Evolutionary conservation across 2,329 filamentous ascomycete genomes (phyloP).

Genomic region (Fusarium phyllophilum): DNA sequence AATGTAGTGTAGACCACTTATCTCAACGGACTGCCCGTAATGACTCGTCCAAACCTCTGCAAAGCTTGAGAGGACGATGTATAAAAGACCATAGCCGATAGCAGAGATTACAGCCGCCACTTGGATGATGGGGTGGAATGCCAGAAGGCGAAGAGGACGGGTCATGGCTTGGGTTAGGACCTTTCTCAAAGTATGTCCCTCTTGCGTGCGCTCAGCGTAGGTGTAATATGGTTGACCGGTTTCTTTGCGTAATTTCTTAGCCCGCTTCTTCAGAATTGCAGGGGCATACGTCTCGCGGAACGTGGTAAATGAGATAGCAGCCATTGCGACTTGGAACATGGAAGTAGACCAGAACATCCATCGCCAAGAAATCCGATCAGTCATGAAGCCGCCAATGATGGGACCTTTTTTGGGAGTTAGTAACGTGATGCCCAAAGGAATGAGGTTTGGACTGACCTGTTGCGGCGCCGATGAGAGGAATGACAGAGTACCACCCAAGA

Average conservation of each 20-base stretch:
- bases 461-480: slow-evolving; percentile 53
- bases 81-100: slow-evolving; percentile 70
- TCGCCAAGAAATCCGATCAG: slow-evolving; percentile 51
- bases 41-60: slow-evolving; percentile 64
- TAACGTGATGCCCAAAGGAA: accelerated
- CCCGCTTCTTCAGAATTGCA: slow-evolving; percentile 49
- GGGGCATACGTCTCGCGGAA: slow-evolving; percentile 54
- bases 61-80: slow-evolving; percentile 71
- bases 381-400: slow-evolving; percentile 54
- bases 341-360: slow-evolving; percentile 60
- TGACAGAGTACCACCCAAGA: slow-evolving; percentile 50
- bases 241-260: slow-evolving; percentile 46
- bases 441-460: slow-evolving; percentile 41
- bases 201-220: slow-evolving; percentile 51
- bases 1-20: slow-evolving; percentile 72
- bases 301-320: slow-evolving; percentile 45
- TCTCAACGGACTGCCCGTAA: slow-evolving; percentile 66
- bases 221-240: slow-evolving; percentile 49
- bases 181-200: slow-evolving; percentile 39
- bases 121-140: slow-evolving; percentile 70
- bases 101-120: slow-evolving; percentile 64
- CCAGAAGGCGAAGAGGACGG: slow-evolving; percentile 66
- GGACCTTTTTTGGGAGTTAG: slow-evolving; percentile 39
- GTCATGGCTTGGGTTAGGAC: slow-evolving; percentile 53
- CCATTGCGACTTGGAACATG: slow-evolving; percentile 53